Evolutionary conservation across 495 filamentous ascomycete species (phyloP).

Genomic region (Annulohypoxylon stygium): DNA sequence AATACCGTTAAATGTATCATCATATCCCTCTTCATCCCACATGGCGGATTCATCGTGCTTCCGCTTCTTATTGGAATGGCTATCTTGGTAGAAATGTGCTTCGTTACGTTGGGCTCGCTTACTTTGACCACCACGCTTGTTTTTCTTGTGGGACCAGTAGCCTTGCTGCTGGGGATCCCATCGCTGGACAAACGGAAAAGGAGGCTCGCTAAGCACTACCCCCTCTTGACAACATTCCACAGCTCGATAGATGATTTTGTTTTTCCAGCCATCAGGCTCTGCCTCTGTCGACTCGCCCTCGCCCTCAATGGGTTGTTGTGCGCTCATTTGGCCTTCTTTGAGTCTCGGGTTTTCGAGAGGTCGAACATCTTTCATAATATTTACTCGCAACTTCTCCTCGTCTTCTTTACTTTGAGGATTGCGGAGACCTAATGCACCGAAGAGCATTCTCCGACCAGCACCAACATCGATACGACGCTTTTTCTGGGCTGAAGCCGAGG

Average conservation of each 20-base stretch:
- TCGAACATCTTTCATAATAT: slow-evolving; percentile 62
- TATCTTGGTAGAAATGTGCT: slow-evolving; percentile 55
- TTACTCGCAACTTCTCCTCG: slow-evolving; percentile 70
- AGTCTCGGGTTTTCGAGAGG: slow-evolving; percentile 46
- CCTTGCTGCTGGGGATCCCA: slow-evolving; percentile 83
- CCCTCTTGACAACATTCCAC: slow-evolving; percentile 85
- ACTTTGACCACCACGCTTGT: slow-evolving; percentile 53
- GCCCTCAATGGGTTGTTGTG: neutral
- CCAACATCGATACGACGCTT: slow-evolving; percentile 71
- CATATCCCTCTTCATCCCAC: slow-evolving; percentile 48
- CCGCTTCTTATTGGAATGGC: slow-evolving; percentile 65
- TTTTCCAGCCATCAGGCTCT: slow-evolving; percentile 72
- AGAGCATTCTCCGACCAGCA: slow-evolving; percentile 75
- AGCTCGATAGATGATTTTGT: slow-evolving; percentile 77
- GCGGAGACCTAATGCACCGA: slow-evolving; percentile 77
- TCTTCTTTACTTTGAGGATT: slow-evolving; percentile 76
- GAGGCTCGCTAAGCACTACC: slow-evolving; percentile 80
- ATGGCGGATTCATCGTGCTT: slow-evolving; percentile 59
- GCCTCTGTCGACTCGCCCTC: slow-evolving; percentile 38
- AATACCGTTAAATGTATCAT: slow-evolving; percentile 44
- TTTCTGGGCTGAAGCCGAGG: slow-evolving; percentile 52
- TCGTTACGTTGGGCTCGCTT: slow-evolving; percentile 60
- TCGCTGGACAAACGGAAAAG: slow-evolving; percentile 89
- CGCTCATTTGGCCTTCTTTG: neutral
- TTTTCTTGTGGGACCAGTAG: slow-evolving; percentile 49